Percentiles rank a stretch among this genome's conserved stretches.
Conservation (phyloP, 1,284 basidiomycete genomes). For the Athelia sp. region DNA sequence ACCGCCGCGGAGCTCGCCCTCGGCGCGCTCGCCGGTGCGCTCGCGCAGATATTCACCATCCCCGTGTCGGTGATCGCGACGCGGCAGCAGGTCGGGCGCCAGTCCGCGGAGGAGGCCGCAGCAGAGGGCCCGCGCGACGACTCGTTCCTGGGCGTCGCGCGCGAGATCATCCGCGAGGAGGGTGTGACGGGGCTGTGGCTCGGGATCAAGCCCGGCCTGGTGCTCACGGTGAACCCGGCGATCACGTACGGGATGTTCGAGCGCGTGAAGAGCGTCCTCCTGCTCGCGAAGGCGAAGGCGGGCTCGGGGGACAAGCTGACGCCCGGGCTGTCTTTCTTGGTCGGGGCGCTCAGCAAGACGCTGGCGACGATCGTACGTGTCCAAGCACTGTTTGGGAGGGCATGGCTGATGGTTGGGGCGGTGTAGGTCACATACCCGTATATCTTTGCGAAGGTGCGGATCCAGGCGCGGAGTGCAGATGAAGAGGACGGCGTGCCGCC, state of each 20-base stretch:
- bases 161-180: conserved; percentile 89
- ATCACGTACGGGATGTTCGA: conserved; percentile 98
- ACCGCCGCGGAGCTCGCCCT: conserved; percentile 83
- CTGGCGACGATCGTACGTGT: conserved; percentile 88
- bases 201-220: conserved; percentile 88
- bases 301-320: conserved; percentile 57
- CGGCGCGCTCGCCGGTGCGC: conserved; percentile 88
- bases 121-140: conserved; percentile 40
- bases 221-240: conserved; percentile 94
- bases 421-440: conserved; percentile 84
- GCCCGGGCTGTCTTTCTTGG: conserved; percentile 77
- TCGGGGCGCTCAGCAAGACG: conserved; percentile 95
- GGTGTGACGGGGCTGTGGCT: conserved; percentile 93
- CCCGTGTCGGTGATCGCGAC: conserved; percentile 98
- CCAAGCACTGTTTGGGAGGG: conserved; percentile 1
- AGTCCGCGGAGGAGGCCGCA: conserved; percentile 9
- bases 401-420: not conserved
- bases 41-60: conserved; percentile 98
- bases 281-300: conserved; percentile 47
- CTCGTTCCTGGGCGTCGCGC: conserved; percentile 76
- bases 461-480: conserved; percentile 77
- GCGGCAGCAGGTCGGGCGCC: conserved; percentile 83
- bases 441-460: conserved; percentile 96
- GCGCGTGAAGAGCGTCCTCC: conserved; percentile 73
- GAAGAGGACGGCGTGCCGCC: conserved; percentile 38